Conservation (phyloP, 2,329 filamentous ascomycete species). For the Fusarium tanahbumbuense region DNA sequence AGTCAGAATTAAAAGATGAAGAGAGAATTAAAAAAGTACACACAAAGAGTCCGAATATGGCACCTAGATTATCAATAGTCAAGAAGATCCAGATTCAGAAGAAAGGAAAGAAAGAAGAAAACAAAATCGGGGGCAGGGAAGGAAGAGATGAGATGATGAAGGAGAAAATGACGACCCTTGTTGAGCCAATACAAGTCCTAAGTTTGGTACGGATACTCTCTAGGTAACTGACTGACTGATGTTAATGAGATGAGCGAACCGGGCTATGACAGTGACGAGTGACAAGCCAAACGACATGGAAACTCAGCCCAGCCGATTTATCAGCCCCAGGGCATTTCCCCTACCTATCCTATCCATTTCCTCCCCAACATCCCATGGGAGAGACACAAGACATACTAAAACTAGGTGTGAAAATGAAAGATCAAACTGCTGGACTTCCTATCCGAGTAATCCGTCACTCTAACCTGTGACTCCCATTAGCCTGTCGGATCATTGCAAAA, state of each 20-base stretch:
- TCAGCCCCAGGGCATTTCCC: slow-evolving; percentile 33
- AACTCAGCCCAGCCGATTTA: slow-evolving; percentile 45
- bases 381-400: slow-evolving; percentile 6
- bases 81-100: background rate
- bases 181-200: slow-evolving; percentile 26
- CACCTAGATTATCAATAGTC: background rate
- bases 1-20: slow-evolving; percentile 10
- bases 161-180: slow-evolving; percentile 37
- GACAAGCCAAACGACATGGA: slow-evolving; percentile 29
- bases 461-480: background rate
- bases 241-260: slow-evolving; percentile 30
- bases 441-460: slow-evolving; percentile 26
- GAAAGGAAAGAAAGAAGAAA: background rate
- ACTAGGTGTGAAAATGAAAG: slow-evolving; percentile 24
- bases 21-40: slow-evolving; percentile 18
- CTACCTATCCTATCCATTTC: background rate
- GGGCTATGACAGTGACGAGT: slow-evolving; percentile 34
- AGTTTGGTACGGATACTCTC: background rate
- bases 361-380: background rate
- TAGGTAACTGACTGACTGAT: background rate
- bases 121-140: slow-evolving; percentile 26
- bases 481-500: slow-evolving; percentile 35
- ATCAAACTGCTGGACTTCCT: slow-evolving; percentile 28
- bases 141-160: slow-evolving; percentile 34
- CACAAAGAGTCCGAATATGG: slow-evolving; percentile 20